Conservation (phyloP, 306 rosid genomes). For the Bauhinia variegata region DNA sequence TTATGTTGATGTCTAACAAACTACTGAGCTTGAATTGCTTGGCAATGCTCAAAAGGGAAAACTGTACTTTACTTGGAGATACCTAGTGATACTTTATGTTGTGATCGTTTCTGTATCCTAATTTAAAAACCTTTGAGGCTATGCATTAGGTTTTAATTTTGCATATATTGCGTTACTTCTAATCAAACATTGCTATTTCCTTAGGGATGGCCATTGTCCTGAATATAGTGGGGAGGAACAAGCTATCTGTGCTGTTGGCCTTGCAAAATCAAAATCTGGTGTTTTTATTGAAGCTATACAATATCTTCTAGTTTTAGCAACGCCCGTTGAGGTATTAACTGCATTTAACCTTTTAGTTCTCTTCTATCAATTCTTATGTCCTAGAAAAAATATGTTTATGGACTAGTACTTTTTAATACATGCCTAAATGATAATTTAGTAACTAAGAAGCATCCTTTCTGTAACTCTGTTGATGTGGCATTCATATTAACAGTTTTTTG, state of each 20-base stretch:
- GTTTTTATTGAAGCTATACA: conserved; percentile 96
- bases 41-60: neutral
- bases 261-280: conserved; percentile 82
- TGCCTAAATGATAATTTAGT: conserved; percentile 26
- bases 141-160: conserved; percentile 18
- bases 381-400: no score
- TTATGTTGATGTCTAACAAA: conserved; percentile 1
- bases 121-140: no score
- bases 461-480: conserved; percentile 17
- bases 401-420: conserved; percentile 1
- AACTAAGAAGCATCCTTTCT: conserved; percentile 21
- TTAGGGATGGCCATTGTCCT: conserved; percentile 97
- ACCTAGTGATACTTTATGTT: no score
- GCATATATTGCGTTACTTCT: conserved; percentile 18
- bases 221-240: conserved; percentile 93
- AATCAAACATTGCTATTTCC: conserved; percentile 40
- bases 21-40: neutral
- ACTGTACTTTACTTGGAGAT: neutral
- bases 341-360: conserved; percentile 25
- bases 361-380: conserved; percentile 17
- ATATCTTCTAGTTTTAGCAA: conserved; percentile 82
- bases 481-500: conserved; percentile 10
- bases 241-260: conserved; percentile 97
- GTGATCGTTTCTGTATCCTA: no score
- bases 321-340: conserved; percentile 81